phyloP scores from a whole-genome alignment of 805 yeast genomes.

The Pichia rugopelliculosa region DNA sequence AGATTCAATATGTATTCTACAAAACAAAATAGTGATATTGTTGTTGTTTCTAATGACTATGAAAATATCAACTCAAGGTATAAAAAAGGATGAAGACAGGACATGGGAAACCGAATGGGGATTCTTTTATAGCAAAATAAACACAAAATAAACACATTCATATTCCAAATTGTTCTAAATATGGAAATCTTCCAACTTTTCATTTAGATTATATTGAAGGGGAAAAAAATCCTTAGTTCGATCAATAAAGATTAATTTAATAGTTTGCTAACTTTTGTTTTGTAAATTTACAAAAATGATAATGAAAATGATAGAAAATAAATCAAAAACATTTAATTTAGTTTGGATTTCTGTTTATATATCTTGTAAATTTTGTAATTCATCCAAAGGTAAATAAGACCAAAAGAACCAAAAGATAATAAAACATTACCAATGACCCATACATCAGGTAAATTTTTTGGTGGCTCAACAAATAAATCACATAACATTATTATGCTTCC shows the following conservation, averaged over 20 bases:
- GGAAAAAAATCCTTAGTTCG: neutral
- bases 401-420: conserved; percentile 69
- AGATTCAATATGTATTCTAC: neutral
- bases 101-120: conserved; percentile 75
- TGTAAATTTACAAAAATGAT: neutral
- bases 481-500: conserved; percentile 44
- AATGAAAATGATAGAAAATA: neutral
- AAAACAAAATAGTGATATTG: neutral
- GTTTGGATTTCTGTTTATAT: conserved; percentile 16
- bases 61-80: conserved; percentile 29
- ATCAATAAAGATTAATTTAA: conserved; percentile 5
- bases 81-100: conserved; percentile 33
- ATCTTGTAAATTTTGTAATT: conserved; percentile 41
- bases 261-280: neutral
- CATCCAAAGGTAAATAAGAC: conserved; percentile 77
- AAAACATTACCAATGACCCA: conserved; percentile 75
- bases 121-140: conserved; percentile 42
- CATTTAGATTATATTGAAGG: neutral
- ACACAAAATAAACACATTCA: conserved; percentile 35
- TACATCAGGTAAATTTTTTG: conserved; percentile 65
- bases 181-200: neutral
- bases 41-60: conserved; percentile 12
- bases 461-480: conserved; percentile 48
- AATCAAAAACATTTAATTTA: conserved; percentile 4
- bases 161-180: conserved; percentile 33